Base-by-base conservation (phyloP, 2,329 filamentous ascomycete genomes). In the Colletotrichum sp. region DNA sequence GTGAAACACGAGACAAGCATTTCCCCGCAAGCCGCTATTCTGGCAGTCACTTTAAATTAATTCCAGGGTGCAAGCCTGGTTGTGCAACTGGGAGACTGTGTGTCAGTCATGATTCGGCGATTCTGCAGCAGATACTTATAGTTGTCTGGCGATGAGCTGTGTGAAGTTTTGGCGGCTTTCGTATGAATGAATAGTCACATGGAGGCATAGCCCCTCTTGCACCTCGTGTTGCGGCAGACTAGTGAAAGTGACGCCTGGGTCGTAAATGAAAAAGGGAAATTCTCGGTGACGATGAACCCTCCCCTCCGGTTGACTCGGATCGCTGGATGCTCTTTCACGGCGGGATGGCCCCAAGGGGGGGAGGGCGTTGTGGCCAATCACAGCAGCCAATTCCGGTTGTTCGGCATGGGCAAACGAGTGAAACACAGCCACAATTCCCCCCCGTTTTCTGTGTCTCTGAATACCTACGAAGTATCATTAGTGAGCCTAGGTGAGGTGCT, bases 1-100 rank as follows among this genome's bases (percentile, higher is more conserved):
- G 62, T 66, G 71, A 73, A 73, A 73, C 71, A 73, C 33, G 21
- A 66, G 67, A 73, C 71, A 66, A 71, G 71, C 68, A 73, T 73
- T 73, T 71, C 68, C 71, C 71, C 71, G 71, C 71, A 66, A 73
- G 61, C 16, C 18, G 38, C 33, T 47, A 61, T 38, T 65, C n/a
- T 57, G 68, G 71, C 67, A 73, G 71, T 21, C 61, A 15, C 34
- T n/a, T 47, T 47, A 47, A 47, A 47, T 33, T 47, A 70, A 67
- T 68, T 36, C 64, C 36, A 33, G 21, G 54, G 21, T 55, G 51
- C 38, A 47, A 47, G 34, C 38, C 61, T 24, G 24, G 21, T n/a
- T 64, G 13, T 33, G 16, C 8, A 18, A 24, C n/a, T 21, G 21
- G 11, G 59, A 29, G 33, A 63, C 3, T 63, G 18, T 65, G 67